These are phyloP conservation scores for Rachicladosporium sp. DNA, from an alignment of 2,329 filamentous ascomycete species.

Conservation along the genomic window DNA sequence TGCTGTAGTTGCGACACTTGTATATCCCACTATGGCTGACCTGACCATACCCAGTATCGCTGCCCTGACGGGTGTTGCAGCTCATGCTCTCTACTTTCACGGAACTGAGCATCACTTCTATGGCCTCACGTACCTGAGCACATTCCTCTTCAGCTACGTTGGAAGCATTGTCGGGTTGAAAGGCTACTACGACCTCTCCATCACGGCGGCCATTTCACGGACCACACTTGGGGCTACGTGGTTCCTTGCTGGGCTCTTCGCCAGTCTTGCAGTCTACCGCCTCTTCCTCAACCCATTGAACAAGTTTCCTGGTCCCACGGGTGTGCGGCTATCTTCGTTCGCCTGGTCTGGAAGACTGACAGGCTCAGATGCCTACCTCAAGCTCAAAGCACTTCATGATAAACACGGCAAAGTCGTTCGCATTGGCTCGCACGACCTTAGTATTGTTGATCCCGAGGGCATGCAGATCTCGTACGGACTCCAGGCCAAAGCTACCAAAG, in stretches of 20 bases:
- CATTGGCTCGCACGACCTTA: constrained; percentile 25
- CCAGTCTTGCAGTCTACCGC: constrained; percentile 27
- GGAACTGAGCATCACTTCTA: constrained; percentile 19
- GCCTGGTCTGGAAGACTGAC: constrained; percentile 15
- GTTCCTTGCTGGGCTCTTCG: constrained; percentile 15
- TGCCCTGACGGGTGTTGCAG: constrained; percentile 8
- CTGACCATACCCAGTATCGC: no score
- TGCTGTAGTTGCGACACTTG: no score
- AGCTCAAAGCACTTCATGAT: constrained; percentile 21
- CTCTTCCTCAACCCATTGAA: constrained; percentile 23
- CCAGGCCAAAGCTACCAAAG: constrained; percentile 28
- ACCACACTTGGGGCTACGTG: constrained; percentile 6
- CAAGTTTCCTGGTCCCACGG: constrained; percentile 24
- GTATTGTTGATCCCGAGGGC: constrained; percentile 25
- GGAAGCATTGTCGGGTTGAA: constrained; percentile 8
- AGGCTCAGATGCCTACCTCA: constrained; percentile 17
- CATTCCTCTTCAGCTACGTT: constrained; percentile 11
- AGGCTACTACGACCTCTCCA: constrained; percentile 8
- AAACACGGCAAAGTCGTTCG: constrained; percentile 25
- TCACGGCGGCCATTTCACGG: constrained; percentile 6
- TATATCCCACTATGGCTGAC: no score
- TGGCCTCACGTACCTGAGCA: constrained; percentile 12
- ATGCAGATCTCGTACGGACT: constrained; percentile 27
- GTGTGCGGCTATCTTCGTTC: constrained; percentile 22
- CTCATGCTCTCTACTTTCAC: constrained; percentile 16